A percentile compares a stretch with the other conserved stretches of the same genome.
Conservation (phyloP, 2,329 filamentous ascomycete species). For the Amauroascus verrucosus region DNA sequence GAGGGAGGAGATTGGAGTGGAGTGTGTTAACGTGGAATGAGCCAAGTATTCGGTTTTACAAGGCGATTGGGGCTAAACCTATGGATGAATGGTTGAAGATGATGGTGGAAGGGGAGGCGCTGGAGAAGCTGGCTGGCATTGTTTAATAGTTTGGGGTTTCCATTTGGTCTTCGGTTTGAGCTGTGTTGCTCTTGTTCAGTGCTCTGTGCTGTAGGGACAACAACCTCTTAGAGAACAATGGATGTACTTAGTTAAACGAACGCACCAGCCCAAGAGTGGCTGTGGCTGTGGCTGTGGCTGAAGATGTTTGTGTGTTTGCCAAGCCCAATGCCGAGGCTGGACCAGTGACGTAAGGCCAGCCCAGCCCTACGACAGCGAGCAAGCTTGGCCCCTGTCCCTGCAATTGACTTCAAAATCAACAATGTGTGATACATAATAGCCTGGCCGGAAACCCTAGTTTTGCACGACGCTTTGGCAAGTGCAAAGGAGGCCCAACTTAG, state of each 20-base stretch:
- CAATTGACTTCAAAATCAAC: neutral
- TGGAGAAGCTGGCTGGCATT: slow-evolving; percentile 32
- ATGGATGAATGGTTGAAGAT: slow-evolving; percentile 43
- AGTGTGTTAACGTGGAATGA: slow-evolving; percentile 86
- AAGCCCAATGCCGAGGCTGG: too few species aligned
- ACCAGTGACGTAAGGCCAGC: slow-evolving; percentile 1
- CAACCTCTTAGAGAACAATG: too few species aligned
- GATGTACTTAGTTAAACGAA: too few species aligned
- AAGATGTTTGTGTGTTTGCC: too few species aligned
- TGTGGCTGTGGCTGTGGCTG: too few species aligned
- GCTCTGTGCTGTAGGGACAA: too few species aligned
- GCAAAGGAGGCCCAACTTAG: too few species aligned
- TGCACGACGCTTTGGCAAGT: too few species aligned
- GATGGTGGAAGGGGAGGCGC: slow-evolving; percentile 39
- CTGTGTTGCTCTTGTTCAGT: too few species aligned
- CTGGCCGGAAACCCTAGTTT: too few species aligned
- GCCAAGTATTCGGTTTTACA: slow-evolving; percentile 79
- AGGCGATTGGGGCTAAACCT: slow-evolving; percentile 35
- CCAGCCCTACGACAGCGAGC: neutral
- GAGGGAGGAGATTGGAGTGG: slow-evolving; percentile 76
- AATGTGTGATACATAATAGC: neutral
- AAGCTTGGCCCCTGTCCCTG: neutral
- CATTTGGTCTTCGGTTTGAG: too few species aligned
- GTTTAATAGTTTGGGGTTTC: neutral
- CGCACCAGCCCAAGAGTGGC: too few species aligned